These are phyloP conservation scores for Trifolium fragiferum DNA, from an alignment of 306 rosid species.

Conservation along the genomic window DNA sequence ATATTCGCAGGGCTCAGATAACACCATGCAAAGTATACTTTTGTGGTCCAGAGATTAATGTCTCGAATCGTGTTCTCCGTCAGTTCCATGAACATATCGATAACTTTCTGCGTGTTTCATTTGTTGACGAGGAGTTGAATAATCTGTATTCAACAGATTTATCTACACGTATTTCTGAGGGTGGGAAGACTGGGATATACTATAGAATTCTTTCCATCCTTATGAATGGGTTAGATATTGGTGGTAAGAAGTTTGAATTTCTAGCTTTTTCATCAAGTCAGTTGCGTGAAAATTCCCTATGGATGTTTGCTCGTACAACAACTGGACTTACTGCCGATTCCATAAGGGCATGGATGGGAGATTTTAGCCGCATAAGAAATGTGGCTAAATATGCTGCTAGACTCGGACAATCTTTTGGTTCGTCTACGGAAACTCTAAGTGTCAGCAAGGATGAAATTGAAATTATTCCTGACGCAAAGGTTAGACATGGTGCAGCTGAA, in stretches of 20 bases:
- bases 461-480: slow-evolving; percentile 58
- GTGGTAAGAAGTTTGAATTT: slow-evolving; percentile 78
- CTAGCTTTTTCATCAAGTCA: slow-evolving; percentile 94
- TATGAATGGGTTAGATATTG: slow-evolving; percentile 66
- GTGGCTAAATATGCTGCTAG: slow-evolving; percentile 97
- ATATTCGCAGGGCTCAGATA: slow-evolving; percentile 74
- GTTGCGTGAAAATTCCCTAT: slow-evolving; percentile 72
- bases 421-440: slow-evolving; percentile 80
- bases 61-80: slow-evolving; percentile 88
- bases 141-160: slow-evolving; percentile 70
- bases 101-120: slow-evolving; percentile 85
- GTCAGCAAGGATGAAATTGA: slow-evolving; percentile 59
- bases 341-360: slow-evolving; percentile 78
- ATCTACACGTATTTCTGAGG: slow-evolving; percentile 57
- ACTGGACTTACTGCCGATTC: slow-evolving; percentile 45
- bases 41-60: slow-evolving; percentile 79
- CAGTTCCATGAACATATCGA: slow-evolving; percentile 46
- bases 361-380: slow-evolving; percentile 67
- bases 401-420: slow-evolving; percentile 87
- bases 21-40: slow-evolving; percentile 76
- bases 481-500: slow-evolving; percentile 1
- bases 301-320: slow-evolving; percentile 86
- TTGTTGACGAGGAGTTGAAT: slow-evolving; percentile 83
- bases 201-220: slow-evolving; percentile 68
- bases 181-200: slow-evolving; percentile 64